These are phyloP conservation scores for Eucalyptus melliodora DNA, from an alignment of 345 rosid species.

Conservation along the genomic window DNA sequence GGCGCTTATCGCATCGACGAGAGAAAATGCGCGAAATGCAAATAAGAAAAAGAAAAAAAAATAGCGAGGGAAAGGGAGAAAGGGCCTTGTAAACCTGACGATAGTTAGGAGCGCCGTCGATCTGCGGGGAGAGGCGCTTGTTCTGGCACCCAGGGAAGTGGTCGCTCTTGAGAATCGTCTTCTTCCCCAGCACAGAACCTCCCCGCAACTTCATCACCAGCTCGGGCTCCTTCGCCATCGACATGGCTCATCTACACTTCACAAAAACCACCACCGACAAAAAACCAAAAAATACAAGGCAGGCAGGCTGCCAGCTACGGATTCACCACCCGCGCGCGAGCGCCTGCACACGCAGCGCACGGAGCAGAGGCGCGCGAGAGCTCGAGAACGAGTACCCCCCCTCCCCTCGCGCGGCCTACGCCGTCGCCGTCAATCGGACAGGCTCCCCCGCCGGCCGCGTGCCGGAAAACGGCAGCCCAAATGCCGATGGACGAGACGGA, in stretches of 20 bases:
- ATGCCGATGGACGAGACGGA: background rate
- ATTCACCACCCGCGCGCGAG: background rate
- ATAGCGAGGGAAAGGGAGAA: background rate
- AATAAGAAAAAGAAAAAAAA: background rate
- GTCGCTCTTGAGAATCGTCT: conserved; percentile 94
- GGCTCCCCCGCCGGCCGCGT: background rate
- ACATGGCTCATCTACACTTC: conserved; percentile 20
- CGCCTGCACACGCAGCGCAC: background rate
- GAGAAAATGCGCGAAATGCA: background rate
- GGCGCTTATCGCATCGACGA: background rate
- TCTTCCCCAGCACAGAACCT: conserved; percentile 95
- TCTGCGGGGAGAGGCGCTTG: conserved; percentile 77
- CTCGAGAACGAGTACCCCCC: too few species aligned
- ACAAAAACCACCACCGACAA: background rate
- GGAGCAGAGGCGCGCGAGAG: too few species aligned
- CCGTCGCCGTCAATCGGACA: background rate
- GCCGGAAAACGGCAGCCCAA: background rate
- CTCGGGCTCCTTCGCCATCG: conserved; percentile 81
- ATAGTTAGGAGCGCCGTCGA: conserved; percentile 98
- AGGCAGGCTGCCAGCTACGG: background rate
- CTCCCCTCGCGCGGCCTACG: background rate
- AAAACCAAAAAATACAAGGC: background rate
- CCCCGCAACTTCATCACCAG: conserved; percentile 88
- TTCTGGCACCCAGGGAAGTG: conserved; percentile 99
- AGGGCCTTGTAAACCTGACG: conserved; percentile 53